Evolutionary conservation across 371 early-diverging fungal genomes (phyloP).

Genomic region (Smittium mucronatum): DNA sequence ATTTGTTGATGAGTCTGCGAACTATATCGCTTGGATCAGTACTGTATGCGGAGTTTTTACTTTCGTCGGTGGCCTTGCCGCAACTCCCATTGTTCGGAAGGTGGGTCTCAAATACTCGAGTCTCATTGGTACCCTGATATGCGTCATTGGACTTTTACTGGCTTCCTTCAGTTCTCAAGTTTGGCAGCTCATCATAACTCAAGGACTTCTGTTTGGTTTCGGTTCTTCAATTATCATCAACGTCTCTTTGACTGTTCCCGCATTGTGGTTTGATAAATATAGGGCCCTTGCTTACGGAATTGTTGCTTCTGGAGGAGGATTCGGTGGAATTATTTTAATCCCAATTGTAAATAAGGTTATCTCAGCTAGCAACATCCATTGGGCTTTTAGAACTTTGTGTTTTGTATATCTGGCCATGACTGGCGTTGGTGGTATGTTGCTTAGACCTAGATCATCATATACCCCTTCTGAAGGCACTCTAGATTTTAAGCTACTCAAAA

Average conservation of each 20-base stretch:
- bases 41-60: conserved; percentile 23
- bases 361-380: neutral
- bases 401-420: neutral
- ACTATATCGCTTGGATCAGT: conserved; percentile 30
- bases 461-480: neutral
- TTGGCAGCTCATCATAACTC: conserved; percentile 33
- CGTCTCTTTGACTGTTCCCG: conserved; percentile 35
- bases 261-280: conserved; percentile 46
- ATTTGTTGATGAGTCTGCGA: conserved; percentile 16
- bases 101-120: conserved; percentile 20
- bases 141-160: conserved; percentile 23
- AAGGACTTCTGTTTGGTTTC: conserved; percentile 27
- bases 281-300: neutral
- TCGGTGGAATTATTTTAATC: conserved; percentile 4
- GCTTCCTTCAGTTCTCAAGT: conserved; percentile 31
- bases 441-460: neutral
- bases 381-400: conserved; percentile 5
- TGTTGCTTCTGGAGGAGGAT: neutral
- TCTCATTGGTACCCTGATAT: conserved; percentile 14
- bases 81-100: conserved; percentile 24
- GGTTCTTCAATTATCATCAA: conserved; percentile 34
- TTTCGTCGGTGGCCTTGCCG: conserved; percentile 28
- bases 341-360: neutral
- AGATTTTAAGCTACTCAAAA: neutral
- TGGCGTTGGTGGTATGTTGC: neutral